phyloP scores from a whole-genome alignment of 768 basidiomycete genomes.

The Boletellus sp. region DNA sequence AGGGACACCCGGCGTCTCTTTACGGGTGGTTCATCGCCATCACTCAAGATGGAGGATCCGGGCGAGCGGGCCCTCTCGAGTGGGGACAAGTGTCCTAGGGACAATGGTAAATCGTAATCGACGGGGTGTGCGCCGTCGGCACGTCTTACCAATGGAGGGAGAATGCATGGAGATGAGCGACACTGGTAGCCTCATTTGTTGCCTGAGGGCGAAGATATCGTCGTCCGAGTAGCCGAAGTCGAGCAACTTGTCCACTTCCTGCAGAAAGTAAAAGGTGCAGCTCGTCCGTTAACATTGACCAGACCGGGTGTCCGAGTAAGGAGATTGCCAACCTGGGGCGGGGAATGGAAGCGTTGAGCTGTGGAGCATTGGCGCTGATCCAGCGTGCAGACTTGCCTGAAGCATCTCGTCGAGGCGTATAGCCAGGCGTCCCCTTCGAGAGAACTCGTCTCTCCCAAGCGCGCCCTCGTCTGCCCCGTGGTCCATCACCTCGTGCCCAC shows the following conservation, averaged over 20 bases:
- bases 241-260: slow-evolving; percentile 76
- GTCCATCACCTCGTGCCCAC: slow-evolving; percentile 60
- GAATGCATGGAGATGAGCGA: slow-evolving; percentile 49
- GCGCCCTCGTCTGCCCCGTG: slow-evolving; percentile 63
- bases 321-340: slow-evolving; percentile 22
- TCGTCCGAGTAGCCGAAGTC: slow-evolving; percentile 77
- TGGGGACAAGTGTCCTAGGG: slow-evolving; percentile 26
- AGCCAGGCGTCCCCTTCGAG: slow-evolving; percentile 70
- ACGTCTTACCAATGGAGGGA: slow-evolving; percentile 50
- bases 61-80: slow-evolving; percentile 16
- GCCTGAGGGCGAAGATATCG: slow-evolving; percentile 63
- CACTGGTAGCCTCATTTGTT: slow-evolving; percentile 60
- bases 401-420: slow-evolving; percentile 78
- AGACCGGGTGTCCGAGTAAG: slow-evolving; percentile 10
- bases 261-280: slow-evolving; percentile 6
- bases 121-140: background rate
- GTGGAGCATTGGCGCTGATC: slow-evolving; percentile 1
- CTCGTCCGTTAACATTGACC: slow-evolving; percentile 11
- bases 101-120: slow-evolving; percentile 2
- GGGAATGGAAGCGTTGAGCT: slow-evolving; percentile 12
- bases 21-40: slow-evolving; percentile 43
- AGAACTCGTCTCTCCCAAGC: slow-evolving; percentile 60
- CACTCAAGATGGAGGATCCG: slow-evolving; percentile 44
- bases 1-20: slow-evolving; percentile 58
- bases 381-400: slow-evolving; percentile 46